A percentile compares a stretch with the other conserved stretches of the same genome.
These are phyloP conservation scores for Pascua sp. DNA, from an alignment of 1,284 basidiomycete genomes.

Conservation along the genomic window DNA sequence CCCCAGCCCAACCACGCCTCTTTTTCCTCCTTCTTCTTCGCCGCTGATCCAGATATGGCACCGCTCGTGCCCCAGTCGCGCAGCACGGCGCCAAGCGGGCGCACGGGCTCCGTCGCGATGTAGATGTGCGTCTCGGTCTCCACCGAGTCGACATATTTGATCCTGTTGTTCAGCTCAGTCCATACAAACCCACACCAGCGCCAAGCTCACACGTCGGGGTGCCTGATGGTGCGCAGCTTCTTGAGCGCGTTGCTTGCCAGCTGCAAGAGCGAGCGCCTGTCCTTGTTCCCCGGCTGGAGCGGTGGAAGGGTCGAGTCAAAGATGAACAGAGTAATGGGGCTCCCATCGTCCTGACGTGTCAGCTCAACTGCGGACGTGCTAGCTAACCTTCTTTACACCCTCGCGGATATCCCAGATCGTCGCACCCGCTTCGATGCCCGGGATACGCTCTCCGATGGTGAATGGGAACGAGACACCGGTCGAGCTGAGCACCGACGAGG, in stretches of 20 bases:
- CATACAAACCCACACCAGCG: background rate
- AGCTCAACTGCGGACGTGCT: background rate
- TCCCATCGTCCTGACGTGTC: slow-evolving; percentile 72
- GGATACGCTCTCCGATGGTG: slow-evolving; percentile 71
- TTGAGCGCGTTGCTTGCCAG: slow-evolving; percentile 87
- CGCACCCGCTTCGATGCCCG: slow-evolving; percentile 58
- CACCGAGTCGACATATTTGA: slow-evolving; percentile 89
- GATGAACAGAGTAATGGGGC: slow-evolving; percentile 79
- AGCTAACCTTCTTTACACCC: slow-evolving; percentile 74
- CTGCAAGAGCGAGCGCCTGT: slow-evolving; percentile 62
- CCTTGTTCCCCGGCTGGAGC: slow-evolving; percentile 44
- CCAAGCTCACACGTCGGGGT: slow-evolving; percentile 70
- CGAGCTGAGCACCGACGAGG: slow-evolving; percentile 74
- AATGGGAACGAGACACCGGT: slow-evolving; percentile 87
- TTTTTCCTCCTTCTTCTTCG: slow-evolving; percentile 58
- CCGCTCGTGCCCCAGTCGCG: slow-evolving; percentile 56
- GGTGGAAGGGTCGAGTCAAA: slow-evolving; percentile 63
- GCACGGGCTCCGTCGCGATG: slow-evolving; percentile 91
- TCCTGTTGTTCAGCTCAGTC: slow-evolving; percentile 32
- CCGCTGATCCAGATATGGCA: slow-evolving; percentile 20
- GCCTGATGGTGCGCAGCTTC: slow-evolving; percentile 85
- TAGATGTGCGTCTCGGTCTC: slow-evolving; percentile 84
- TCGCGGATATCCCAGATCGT: slow-evolving; percentile 84
- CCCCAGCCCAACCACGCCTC: slow-evolving; percentile 96
- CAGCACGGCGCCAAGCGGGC: slow-evolving; percentile 67